Evolutionary conservation across 768 basidiomycete species (phyloP), one percentile per base, ranked within the genome.

Genomic region (Hericium coralloides): DNA sequence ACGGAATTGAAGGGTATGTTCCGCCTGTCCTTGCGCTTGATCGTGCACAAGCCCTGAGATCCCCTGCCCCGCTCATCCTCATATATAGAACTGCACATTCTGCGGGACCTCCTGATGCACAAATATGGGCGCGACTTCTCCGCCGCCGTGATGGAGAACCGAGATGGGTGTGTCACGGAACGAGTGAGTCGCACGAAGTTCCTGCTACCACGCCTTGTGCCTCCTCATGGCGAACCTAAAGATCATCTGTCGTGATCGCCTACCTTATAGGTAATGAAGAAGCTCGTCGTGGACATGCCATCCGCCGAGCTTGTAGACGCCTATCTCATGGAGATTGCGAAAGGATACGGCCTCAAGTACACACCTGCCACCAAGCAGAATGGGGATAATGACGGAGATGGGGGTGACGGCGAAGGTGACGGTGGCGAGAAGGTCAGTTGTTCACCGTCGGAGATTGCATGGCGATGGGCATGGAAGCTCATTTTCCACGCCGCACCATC

Each of bases 71-170:
- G 23, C 23, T 36, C 17, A 17, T 36, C 17, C 23, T 45, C 38
- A 36, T 18, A 38, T 50, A 47, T n/a, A 93, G 94, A 98, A 68
- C 79, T 99, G 39, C 91, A 97, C 62, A 75, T 92, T 38, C 72
- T 98, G 53, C 85, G 97, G 55, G 95, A 98, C 68, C 82, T 98
- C 68, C 79, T 99, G 57, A 90, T 95, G 88, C 90, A 94, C 69
- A 97, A 97, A 73, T 97, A 85, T 67, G 94, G 95, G 17, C 84
- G 95, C 20, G 92, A 94, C 49, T 98, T 91, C 68, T 83, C 94
- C 15, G 62, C 85, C 17, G 79, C 81, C n/a, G 84, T 89, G 2
- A 89, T 93, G 79, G 90, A 94, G 69, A 94, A 95, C 69, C 80
- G 77, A 47, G 84, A 88, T 62, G 75, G 76, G 15, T 84, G 85